Evolutionary conservation across 2,329 filamentous ascomycete genomes (phyloP), one percentile per base, ranked within the genome.

Genomic region (Xylariales sp.): DNA sequence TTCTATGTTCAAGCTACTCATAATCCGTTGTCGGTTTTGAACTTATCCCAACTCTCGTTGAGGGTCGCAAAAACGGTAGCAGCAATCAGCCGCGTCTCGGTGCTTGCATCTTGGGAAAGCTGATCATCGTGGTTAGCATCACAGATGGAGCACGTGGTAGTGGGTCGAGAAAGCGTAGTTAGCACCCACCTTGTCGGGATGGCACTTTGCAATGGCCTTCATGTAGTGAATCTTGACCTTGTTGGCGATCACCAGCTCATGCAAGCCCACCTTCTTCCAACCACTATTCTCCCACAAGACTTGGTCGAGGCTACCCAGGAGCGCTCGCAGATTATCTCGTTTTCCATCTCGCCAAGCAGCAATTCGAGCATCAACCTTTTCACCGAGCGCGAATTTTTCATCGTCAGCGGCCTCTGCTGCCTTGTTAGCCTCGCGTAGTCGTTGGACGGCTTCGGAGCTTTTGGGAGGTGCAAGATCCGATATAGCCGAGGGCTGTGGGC

Each of bases 181-280:
- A 18, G n/a, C 14, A 55, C 89, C 81, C 85, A 97, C 96, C 91
- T 99, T 99, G 80, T 99, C 96, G 68, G 96, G 96, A 85, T 99
- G 96, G 74, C 96, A 96, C 85, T 97, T 98, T 10, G 91, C 93
- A 86, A 99, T 98, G 5, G 95, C 96, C 87, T 97, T 97, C 96
- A 99, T 98, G 79, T 99, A 99, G 68, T 92, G 86, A 71, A 99
- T 91, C 87, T 99, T 99, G 79, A 98, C 96, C 85, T 95, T 97
- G 73, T 93, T 94, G 41, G 94, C 90, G 86, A 97, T 87, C 60
- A 99, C 91, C 73, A 99, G 81, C 82, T 99, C 96, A 71, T 94
- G 91, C 89, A 99, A 89, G 39, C 93, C 94, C 64, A 98, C 91
- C 83, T 97, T 97, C 84, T 97, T 97, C 96, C 96, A 99, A 3